A percentile compares a stretch with the other conserved stretches of the same genome.
phyloP scores from a whole-genome alignment of 2,329 filamentous ascomycete genomes.

The Colletotrichum limetticola region DNA sequence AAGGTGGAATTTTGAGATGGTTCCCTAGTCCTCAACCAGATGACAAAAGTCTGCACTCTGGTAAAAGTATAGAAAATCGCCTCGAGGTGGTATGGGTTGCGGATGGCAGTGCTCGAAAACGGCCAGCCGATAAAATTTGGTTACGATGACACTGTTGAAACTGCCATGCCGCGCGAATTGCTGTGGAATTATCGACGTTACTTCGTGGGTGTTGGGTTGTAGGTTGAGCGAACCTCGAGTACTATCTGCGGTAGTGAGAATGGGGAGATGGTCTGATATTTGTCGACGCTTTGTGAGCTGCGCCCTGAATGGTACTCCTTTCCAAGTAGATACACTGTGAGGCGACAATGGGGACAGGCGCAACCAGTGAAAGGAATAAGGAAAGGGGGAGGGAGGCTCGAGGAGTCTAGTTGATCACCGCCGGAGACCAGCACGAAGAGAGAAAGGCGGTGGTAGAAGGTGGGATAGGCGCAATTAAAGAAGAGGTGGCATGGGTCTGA shows the following conservation, averaged over 20 bases:
- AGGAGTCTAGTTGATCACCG: constrained; percentile 29
- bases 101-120: not conserved
- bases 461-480: constrained; percentile 34
- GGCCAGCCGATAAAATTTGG: constrained; percentile 18
- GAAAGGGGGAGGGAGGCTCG: constrained; percentile 18
- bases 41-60: not conserved
- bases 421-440: constrained; percentile 24
- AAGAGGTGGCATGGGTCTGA: constrained; percentile 27
- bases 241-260: not conserved
- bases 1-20: constrained; percentile 23
- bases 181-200: not conserved
- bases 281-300: not conserved
- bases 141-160: constrained; percentile 19
- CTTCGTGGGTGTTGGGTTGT: not conserved
- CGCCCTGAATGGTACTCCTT: not conserved
- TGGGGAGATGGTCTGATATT: constrained; percentile 9
- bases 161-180: constrained; percentile 29
- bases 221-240: not conserved
- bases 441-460: constrained; percentile 9
- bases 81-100: constrained; percentile 7
- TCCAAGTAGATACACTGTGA: not conserved
- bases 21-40: not conserved
- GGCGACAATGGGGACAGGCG: constrained; percentile 1
- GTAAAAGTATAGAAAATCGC: constrained; percentile 35
- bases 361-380: constrained; percentile 1